Conservation (phyloP, 2,329 filamentous ascomycete genomes). For the Colletotrichum sp. region DNA sequence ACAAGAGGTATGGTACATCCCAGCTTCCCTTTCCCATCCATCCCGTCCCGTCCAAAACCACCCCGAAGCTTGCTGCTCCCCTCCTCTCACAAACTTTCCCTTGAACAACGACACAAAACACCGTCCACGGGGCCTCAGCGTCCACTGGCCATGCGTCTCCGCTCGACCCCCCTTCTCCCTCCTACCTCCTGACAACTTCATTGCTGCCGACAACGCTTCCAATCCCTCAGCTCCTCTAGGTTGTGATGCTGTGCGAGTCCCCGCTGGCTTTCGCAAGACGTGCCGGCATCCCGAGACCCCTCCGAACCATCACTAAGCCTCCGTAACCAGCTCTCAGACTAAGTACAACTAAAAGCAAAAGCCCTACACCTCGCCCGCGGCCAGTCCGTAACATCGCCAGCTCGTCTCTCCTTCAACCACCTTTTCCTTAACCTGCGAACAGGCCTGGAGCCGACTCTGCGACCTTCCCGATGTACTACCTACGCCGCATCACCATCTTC, state of each 20-base stretch:
- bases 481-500: conserved; percentile 49
- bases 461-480: conserved; percentile 45
- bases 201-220: neutral
- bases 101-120: conserved; percentile 13
- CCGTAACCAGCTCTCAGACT: neutral
- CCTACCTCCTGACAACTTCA: neutral
- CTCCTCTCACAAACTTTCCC: conserved; percentile 8
- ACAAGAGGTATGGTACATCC: neutral
- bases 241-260: conserved; percentile 16
- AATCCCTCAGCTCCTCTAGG: neutral
- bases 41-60: conserved; percentile 6
- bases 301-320: conserved; percentile 15
- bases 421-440: neutral
- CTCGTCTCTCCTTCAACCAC: neutral
- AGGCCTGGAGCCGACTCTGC: conserved; percentile 12
- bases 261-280: conserved; percentile 14
- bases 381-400: neutral
- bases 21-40: neutral
- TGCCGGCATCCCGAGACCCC: conserved; percentile 19
- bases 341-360: neutral
- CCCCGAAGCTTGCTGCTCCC: conserved; percentile 12
- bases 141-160: conserved; percentile 10
- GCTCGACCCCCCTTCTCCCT: conserved; percentile 3
- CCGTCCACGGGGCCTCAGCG: conserved; percentile 18
- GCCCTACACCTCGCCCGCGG: neutral